Conservation (phyloP, 495 filamentous ascomycete species). For the Terfezia claveryi region DNA sequence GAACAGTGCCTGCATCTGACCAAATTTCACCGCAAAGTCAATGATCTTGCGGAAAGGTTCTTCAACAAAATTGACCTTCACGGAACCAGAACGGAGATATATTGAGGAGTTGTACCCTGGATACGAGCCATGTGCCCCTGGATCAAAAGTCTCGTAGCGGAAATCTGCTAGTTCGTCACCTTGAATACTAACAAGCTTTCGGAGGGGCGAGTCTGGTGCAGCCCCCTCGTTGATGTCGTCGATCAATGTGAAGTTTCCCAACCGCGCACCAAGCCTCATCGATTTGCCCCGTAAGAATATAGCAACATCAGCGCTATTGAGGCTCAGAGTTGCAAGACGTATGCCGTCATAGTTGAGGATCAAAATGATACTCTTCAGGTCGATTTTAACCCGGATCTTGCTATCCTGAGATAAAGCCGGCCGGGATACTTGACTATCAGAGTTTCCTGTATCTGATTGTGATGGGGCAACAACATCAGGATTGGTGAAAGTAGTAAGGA, state of each 20-base stretch:
- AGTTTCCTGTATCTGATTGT: conserved; percentile 20
- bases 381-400: conserved; percentile 68
- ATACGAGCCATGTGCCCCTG: conserved; percentile 40
- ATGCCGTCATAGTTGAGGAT: conserved; percentile 99
- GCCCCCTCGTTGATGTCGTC: conserved; percentile 92
- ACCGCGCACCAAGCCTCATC: conserved; percentile 64
- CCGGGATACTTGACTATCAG: conserved; percentile 15
- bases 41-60: conserved; percentile 97
- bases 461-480: conserved; percentile 27
- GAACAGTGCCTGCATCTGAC: conserved; percentile 98
- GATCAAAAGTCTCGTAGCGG: conserved; percentile 85
- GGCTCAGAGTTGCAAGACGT: conserved; percentile 71
- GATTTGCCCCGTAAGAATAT: conserved; percentile 67
- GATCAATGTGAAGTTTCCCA: conserved; percentile 69
- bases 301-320: conserved; percentile 74
- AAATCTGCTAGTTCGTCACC: conserved; percentile 95
- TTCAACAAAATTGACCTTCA: conserved; percentile 89
- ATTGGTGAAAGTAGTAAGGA: conserved; percentile 81
- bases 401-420: conserved; percentile 7
- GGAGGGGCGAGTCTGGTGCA: conserved; percentile 51
- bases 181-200: conserved; percentile 78
- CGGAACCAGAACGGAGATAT: conserved; percentile 68
- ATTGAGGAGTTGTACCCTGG: conserved; percentile 92
- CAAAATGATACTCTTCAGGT: conserved; percentile 75
- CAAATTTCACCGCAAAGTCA: conserved; percentile 92